Base-by-base conservation (phyloP, 2,329 filamentous ascomycete genomes). In the Pseudogymnoascus sp. region DNA sequence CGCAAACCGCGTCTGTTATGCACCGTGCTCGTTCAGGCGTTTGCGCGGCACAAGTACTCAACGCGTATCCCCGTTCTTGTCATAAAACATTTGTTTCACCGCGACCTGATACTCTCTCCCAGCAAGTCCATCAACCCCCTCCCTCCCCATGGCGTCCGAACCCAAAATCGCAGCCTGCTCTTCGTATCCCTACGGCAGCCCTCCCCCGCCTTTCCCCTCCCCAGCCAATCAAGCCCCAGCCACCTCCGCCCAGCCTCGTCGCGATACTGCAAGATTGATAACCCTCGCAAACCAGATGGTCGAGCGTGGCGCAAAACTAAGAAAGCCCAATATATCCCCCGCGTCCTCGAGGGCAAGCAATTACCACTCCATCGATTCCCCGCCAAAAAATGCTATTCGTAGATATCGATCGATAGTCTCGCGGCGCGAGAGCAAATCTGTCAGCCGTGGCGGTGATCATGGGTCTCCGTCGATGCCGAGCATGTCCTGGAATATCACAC, bases 81-180 rank as follows among this genome's bases (percentile, higher is more conserved):
- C n/a, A 33, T 55, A 55, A 55, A 55, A 55, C 49, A 55, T 33
- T 12, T 55, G 49, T 33, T 55, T 55, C 49, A 55, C 49, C 49
- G 9, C 49, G n/a, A 55, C 28, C 25, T 55, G 25, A 30, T 11
- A 33, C 49, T 12, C 19, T 5, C 49, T 19, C 28, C 28, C n/a
- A 55, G 28, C 9, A 55, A 55, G 16, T 25, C 49, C 11, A 33
- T 28, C 23, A 38, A 19, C 41, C 33, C 19, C 49, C 25, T 19
- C 9, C 38, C 14, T 5, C 8, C 45, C 25, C n/a, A 22, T 12
- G 9, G 12, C 33, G n/a, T 14, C 23, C 28, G 19, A 6, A 12
- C 49, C 42, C 28, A 55, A 55, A 55, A 33, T 33, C 49, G 3
- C 49, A 33, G 7, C 45, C 41, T 14, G 16, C 38, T 9, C 41